A percentile compares a stretch with the other conserved stretches of the same genome.
Conservation (phyloP, 805 yeast species). For the Grigorovia humatica region DNA sequence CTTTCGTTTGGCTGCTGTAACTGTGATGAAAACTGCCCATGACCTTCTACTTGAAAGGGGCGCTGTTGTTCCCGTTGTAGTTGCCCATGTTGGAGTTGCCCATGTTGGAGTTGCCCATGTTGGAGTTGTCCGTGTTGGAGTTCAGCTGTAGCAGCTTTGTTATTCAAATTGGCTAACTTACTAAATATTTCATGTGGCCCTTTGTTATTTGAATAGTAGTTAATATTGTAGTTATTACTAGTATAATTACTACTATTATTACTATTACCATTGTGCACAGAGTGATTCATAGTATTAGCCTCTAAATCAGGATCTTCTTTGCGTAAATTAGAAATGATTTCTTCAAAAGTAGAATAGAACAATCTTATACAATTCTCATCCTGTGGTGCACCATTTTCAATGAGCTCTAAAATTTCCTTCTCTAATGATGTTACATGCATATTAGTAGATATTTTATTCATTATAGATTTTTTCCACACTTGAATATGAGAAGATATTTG, state of each 20-base stretch:
- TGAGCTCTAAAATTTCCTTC: conserved; percentile 20
- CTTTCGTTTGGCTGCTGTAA: not conserved
- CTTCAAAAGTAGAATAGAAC: conserved; percentile 22
- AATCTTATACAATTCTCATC: conserved; percentile 16
- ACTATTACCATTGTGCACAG: not conserved
- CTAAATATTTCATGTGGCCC: not conserved
- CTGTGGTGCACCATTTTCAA: conserved; percentile 27
- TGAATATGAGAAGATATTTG: conserved; percentile 94
- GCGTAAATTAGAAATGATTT: conserved; percentile 11
- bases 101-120: not conserved
- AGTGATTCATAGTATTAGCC: not conserved
- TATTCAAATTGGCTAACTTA: not conserved
- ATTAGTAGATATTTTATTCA: conserved; percentile 19
- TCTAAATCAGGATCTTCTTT: not conserved
- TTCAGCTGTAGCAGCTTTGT: not conserved
- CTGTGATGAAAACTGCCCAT: not conserved
- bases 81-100: not conserved
- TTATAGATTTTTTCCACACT: conserved; percentile 66
- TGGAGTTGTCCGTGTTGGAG: not conserved
- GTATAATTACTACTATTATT: not conserved
- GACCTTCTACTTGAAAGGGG: not conserved
- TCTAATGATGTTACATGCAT: conserved; percentile 19
- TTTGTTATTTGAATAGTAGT: not conserved
- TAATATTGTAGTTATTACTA: not conserved
- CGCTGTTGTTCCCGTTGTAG: too few relatives aligned